Base-by-base conservation (phyloP, 2,329 filamentous ascomycete genomes). In the Alternaria metachromatica region DNA sequence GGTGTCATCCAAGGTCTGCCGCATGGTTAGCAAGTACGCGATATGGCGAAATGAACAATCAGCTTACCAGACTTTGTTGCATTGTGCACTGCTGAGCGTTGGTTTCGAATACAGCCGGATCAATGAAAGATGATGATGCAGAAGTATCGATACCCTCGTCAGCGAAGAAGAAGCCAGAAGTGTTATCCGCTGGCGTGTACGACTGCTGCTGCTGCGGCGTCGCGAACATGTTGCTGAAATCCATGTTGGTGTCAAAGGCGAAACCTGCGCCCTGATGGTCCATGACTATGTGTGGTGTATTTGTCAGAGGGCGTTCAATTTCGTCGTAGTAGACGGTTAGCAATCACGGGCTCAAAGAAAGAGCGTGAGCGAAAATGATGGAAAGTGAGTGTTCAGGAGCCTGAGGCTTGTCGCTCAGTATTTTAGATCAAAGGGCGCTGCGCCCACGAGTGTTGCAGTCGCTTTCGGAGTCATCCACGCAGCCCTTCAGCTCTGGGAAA, bases 61-160 rank as follows among this genome's bases (percentile, higher is more conserved):
- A 28, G 11, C 76, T 72, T 74, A 77, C 76, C 57, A 78, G 72
- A 63, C 65, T 69, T 63, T 75, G 71, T 46, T 72, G 64, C 65
- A 78, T 69, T 59, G 64, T 59, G 46, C 66, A 56, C 50, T 73
- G 66, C 60, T 71, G 71, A 63, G 72, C 64, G 28, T 64, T 65
- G 28, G 62, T 64, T 30, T 66, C 58, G 51, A 75, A 69, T 23
- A 75, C 25, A 44, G 62, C 60, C 21, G 73, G 65, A 64, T 71
- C 65, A 46, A 72, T 65, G 28, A 69, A 70, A 55, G 60, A 51
- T 60, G 63, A 60, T 61, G 69, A 64, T 51, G 56, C 62, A 25
- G 72, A 67, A 23, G 76, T 78, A 55, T 78, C 76, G 65, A 78
- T 76, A 23, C 69, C 76, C 71, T 79, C 77, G 65, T 78, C 76